A percentile compares a stretch with the other conserved stretches of the same genome.
Conservation (phyloP, 1,284 basidiomycete genomes). For the Leccinum pallidistipes region DNA sequence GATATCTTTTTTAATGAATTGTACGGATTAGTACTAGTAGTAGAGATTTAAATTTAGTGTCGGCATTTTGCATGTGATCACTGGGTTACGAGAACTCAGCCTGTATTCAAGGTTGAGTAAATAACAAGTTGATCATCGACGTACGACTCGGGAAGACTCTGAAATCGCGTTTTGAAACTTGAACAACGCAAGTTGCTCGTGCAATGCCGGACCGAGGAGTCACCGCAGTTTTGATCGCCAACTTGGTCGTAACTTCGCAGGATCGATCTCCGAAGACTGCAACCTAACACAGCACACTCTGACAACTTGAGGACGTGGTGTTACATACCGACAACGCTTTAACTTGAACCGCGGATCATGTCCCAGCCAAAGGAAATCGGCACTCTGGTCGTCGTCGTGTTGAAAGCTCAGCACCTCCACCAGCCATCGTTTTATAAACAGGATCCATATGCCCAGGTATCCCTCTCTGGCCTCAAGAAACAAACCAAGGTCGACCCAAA, state of each 20-base stretch:
- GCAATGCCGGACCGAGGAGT: neutral
- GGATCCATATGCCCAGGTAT: constrained; percentile 60
- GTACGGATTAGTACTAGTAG: neutral
- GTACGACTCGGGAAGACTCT: no score
- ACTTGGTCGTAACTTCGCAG: neutral
- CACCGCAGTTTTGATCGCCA: neutral
- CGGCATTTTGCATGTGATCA: neutral
- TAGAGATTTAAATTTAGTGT: no score
- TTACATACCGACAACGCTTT: neutral
- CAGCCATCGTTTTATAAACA: constrained; percentile 78
- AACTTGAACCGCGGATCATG: constrained; percentile 17
- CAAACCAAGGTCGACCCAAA: constrained; percentile 62
- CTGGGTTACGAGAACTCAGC: neutral
- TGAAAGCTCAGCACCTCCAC: constrained; percentile 71
- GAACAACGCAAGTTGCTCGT: no score
- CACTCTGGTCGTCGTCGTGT: constrained; percentile 69
- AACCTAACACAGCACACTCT: neutral
- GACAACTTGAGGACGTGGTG: neutral
- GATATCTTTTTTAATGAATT: no score
- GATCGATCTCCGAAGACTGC: neutral
- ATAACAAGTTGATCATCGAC: no score
- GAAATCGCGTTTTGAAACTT: no score
- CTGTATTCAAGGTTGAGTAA: no score
- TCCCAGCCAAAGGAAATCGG: constrained; percentile 50
- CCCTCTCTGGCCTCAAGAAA: constrained; percentile 49